Percentiles rank a stretch among this genome's conserved stretches.
Evolutionary conservation across 495 filamentous ascomycete genomes (phyloP).

Genomic region (Paragyromitra xinjiangensis): DNA sequence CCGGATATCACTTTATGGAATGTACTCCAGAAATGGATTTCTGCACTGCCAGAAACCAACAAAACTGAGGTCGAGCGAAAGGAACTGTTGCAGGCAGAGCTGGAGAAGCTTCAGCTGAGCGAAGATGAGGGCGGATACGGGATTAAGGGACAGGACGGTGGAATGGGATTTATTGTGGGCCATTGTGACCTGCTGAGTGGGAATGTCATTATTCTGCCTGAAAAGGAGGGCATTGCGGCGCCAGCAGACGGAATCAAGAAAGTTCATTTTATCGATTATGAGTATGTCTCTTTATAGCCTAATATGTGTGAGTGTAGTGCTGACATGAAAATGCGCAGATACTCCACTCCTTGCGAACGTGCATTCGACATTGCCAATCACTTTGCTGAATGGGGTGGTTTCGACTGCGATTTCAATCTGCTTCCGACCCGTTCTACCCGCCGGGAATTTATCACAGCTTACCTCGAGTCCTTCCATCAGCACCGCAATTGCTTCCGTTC

Average conservation of each 20-base stretch:
- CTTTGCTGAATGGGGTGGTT: slow-evolving; percentile 97
- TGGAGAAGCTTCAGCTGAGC: slow-evolving; percentile 67
- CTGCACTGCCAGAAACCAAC: slow-evolving; percentile 77
- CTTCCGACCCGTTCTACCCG: slow-evolving; percentile 82
- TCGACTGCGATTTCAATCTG: slow-evolving; percentile 88
- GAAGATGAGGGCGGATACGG: slow-evolving; percentile 60
- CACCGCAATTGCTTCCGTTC: slow-evolving; percentile 59
- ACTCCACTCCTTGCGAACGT: slow-evolving; percentile 89
- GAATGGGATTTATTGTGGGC: slow-evolving; percentile 75
- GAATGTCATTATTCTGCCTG: slow-evolving; percentile 88
- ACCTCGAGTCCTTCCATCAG: slow-evolving; percentile 71
- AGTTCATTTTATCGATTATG: slow-evolving; percentile 97
- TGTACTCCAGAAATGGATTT: slow-evolving; percentile 93
- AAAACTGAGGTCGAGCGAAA: slow-evolving; percentile 72
- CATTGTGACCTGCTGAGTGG: slow-evolving; percentile 95
- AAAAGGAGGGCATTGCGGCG: slow-evolving; percentile 11
- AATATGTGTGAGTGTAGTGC: background rate
- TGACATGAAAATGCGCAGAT: slow-evolving; percentile 57
- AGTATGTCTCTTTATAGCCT: slow-evolving; percentile 60
- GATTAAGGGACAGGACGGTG: slow-evolving; percentile 54
- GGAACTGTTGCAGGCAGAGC: slow-evolving; percentile 74
- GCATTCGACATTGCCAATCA: slow-evolving; percentile 99
- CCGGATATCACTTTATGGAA: slow-evolving; percentile 74
- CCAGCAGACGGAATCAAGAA: slow-evolving; percentile 52
- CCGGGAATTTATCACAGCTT: slow-evolving; percentile 82